A percentile compares a stretch with the other conserved stretches of the same genome.
These are phyloP conservation scores for Xylaria sp. DNA, from an alignment of 2,329 filamentous ascomycete genomes.

Conservation along the genomic window DNA sequence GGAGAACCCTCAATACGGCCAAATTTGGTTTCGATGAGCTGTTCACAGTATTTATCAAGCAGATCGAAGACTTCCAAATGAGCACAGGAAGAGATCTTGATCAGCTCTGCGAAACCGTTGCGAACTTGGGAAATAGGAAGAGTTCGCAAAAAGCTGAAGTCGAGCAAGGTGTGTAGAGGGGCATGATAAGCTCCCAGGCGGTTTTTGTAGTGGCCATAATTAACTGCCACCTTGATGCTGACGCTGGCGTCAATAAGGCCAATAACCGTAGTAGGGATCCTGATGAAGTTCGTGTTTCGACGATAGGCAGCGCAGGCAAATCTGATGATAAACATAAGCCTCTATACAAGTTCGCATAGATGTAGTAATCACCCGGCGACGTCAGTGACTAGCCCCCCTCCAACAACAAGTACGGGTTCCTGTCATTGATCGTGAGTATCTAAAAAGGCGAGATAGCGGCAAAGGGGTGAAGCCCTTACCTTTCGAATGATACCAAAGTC, in stretches of 20 bases:
- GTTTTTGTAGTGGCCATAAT: conserved; percentile 82
- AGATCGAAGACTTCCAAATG: conserved; percentile 74
- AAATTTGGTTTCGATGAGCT: conserved; percentile 72
- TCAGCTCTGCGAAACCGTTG: conserved; percentile 79
- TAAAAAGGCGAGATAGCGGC: background rate
- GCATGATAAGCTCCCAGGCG: conserved; percentile 78
- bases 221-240: conserved; percentile 82
- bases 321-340: conserved; percentile 52
- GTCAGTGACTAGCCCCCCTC: conserved; percentile 77
- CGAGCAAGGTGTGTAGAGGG: conserved; percentile 76
- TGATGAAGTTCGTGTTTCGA: conserved; percentile 78
- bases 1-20: conserved; percentile 68
- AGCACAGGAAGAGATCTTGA: conserved; percentile 79
- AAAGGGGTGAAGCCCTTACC: conserved; percentile 45
- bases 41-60: conserved; percentile 75
- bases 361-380: conserved; percentile 73
- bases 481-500: conserved; percentile 77
- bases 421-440: conserved; percentile 41
- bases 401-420: conserved; percentile 74
- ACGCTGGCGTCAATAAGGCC: conserved; percentile 80
- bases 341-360: conserved; percentile 16
- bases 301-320: conserved; percentile 79
- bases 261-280: conserved; percentile 79
- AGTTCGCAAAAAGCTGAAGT: conserved; percentile 77
- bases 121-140: conserved; percentile 75